Base-by-base conservation (phyloP, 192 early-diverging fungal genomes). In the Coemansia sp. region DNA sequence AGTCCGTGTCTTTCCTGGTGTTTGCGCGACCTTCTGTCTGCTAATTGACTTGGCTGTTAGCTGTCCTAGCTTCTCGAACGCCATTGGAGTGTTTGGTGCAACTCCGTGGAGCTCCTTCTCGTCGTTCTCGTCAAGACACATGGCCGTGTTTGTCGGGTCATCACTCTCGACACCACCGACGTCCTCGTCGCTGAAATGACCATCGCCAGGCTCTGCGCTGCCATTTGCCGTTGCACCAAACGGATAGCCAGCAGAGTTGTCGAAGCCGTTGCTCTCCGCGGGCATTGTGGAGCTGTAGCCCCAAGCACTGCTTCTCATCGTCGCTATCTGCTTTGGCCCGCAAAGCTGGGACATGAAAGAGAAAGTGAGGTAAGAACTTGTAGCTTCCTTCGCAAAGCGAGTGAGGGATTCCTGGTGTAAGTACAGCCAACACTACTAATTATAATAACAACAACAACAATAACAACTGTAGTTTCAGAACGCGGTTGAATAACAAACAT, bases 111-210 rank as follows among this genome's bases (percentile, higher is more conserved):
- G 74, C 66, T 82, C 79, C 5, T 63, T 66, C 49, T 82, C 79
- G 16, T 82, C 79, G 58, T 59, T 71, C 21, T 82, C 79, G 41
- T 77, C 79, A 9, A 82, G 60, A 46, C 72, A 74, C 79, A 82
- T 82, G 9, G 79, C 79, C 10, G 74, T 82, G 66, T 82, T 82
- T 47, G 74, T 72, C 16, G 79, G 79, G 71, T 82, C 79, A 47
- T 80, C 70, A 61, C 70, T 66, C 55, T 75, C 63, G 22, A 62
- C 46, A 6, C 52, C 64, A 16, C 63, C 67, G 37, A 54, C 39
- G 46, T 47, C 62, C 32, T 60, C 47, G 26, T 52, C 68, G 36
- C 47, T 63, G 36, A 19, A 22, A 47, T 41, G 13, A 2, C 52
- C 64, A 10, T 39, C 19, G 11, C 64, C 19, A 22, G 13, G 26